Evolutionary conservation across 2,329 filamentous ascomycete genomes (phyloP).

Genomic region (Malbranchea zuffiana): DNA sequence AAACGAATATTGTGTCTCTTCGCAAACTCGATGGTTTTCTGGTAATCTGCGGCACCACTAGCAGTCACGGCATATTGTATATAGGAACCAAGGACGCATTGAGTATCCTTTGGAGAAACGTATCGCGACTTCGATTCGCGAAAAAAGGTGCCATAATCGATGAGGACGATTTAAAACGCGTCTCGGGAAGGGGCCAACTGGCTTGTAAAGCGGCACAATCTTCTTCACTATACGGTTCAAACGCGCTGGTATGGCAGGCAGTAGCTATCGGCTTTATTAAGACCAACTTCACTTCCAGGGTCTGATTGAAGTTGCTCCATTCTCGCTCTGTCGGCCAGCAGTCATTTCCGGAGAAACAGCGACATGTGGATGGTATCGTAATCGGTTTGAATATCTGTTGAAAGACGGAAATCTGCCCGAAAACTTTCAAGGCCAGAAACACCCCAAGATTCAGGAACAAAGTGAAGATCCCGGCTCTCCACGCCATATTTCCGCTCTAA

Average conservation of each 20-base stretch:
- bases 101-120: conserved; percentile 22
- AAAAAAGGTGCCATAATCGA: conserved; percentile 34
- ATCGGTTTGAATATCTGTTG: too few species aligned
- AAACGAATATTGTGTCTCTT: conserved; percentile 41
- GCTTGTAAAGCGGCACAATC: conserved; percentile 33
- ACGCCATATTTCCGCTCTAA: too few species aligned
- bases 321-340: conserved; percentile 3
- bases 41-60: conserved; percentile 17
- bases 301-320: conserved; percentile 16
- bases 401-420: too few species aligned
- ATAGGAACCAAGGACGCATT: conserved; percentile 20
- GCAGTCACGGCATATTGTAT: conserved; percentile 28
- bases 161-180: conserved; percentile 25
- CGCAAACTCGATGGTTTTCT: conserved; percentile 31
- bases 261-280: conserved; percentile 42
- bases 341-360: conserved; percentile 21
- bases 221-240: conserved; percentile 36
- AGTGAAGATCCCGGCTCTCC: too few species aligned
- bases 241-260: conserved; percentile 41
- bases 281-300: conserved; percentile 42
- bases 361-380: too few species aligned
- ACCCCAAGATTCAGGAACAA: too few species aligned
- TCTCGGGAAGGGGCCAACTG: conserved; percentile 36
- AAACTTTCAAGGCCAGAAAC: too few species aligned
- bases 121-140: conserved; percentile 33